phyloP scores from a whole-genome alignment of 768 basidiomycete species.

The Russula compacta region DNA sequence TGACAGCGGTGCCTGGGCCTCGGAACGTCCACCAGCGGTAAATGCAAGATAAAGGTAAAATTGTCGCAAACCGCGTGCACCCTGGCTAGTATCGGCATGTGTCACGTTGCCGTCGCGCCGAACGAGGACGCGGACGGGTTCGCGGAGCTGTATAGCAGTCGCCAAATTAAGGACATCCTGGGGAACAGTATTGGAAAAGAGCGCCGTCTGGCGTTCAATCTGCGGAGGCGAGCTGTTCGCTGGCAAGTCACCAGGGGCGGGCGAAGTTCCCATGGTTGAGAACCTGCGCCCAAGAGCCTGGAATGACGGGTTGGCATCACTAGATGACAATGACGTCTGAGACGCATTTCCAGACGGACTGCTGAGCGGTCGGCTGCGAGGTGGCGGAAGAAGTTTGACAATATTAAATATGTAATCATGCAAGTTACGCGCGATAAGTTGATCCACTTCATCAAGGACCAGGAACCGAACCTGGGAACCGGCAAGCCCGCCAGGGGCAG shows the following conservation, averaged over 20 bases:
- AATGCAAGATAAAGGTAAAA: constrained; percentile 96
- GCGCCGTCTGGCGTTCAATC: constrained; percentile 80
- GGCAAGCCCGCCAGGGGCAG: constrained; percentile 60
- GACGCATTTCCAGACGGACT: constrained; percentile 30
- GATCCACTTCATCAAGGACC: constrained; percentile 96
- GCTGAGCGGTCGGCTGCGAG: constrained; percentile 57
- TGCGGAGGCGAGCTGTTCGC: constrained; percentile 28
- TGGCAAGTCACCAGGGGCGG: constrained; percentile 34
- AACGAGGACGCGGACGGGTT: constrained; percentile 96
- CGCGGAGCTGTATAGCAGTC: constrained; percentile 83
- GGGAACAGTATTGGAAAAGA: constrained; percentile 98
- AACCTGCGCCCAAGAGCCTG: constrained; percentile 42
- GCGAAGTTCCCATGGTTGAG: constrained; percentile 44
- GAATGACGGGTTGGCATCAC: constrained; percentile 20
- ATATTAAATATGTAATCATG: constrained; percentile 93
- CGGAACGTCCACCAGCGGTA: constrained; percentile 71
- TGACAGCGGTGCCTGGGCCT: constrained; percentile 35
- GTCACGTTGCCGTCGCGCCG: constrained; percentile 80
- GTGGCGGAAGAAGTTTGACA: constrained; percentile 85
- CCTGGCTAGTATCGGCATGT: constrained; percentile 58
- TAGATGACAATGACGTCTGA: constrained; percentile 15
- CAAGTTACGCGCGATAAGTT: constrained; percentile 92
- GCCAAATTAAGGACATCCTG: constrained; percentile 97
- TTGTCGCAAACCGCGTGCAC: constrained; percentile 80
- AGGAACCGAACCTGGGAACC: constrained; percentile 88